Percentiles rank a stretch among this genome's conserved stretches.
phyloP scores from a whole-genome alignment of 2,329 filamentous ascomycete genomes.

The Xenosphaeropsis pyriputrescens region DNA sequence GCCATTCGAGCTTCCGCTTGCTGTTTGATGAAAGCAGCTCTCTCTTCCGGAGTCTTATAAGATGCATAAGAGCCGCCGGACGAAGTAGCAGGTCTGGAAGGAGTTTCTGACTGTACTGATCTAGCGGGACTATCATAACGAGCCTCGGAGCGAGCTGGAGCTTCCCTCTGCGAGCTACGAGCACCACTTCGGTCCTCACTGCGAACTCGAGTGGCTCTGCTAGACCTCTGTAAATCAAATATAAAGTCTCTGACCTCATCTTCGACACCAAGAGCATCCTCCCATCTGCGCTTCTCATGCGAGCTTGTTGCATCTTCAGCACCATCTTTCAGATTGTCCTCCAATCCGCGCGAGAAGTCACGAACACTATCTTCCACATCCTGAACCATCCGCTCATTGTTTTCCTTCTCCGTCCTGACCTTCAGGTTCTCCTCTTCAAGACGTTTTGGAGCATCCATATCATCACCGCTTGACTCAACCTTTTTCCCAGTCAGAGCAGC shows the following conservation, averaged over 20 bases:
- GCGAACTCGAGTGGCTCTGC: constrained; percentile 57
- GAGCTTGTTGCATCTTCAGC: constrained; percentile 62
- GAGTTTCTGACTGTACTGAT: constrained; percentile 12
- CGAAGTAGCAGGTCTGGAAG: constrained; percentile 19
- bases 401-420: constrained; percentile 73
- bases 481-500: constrained; percentile 84
- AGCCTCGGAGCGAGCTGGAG: constrained; percentile 24
- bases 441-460: constrained; percentile 66
- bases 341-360: constrained; percentile 72
- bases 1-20: constrained; percentile 96
- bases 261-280: constrained; percentile 89
- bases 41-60: constrained; percentile 83
- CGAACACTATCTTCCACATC: constrained; percentile 94
- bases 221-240: constrained; percentile 82
- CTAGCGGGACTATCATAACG: constrained; percentile 20
- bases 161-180: constrained; percentile 24
- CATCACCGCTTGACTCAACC: constrained; percentile 51
- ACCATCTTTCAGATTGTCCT: constrained; percentile 76
- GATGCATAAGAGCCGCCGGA: constrained; percentile 57
- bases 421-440: constrained; percentile 79
- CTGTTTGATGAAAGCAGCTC: constrained; percentile 91
- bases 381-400: constrained; percentile 89
- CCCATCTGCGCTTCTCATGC: constrained; percentile 87
- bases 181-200: constrained; percentile 37
- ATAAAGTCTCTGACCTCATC: constrained; percentile 97